These are phyloP conservation scores for Protomyces inundatus DNA, from an alignment of 1,139 yeast genomes.

Conservation along the genomic window DNA sequence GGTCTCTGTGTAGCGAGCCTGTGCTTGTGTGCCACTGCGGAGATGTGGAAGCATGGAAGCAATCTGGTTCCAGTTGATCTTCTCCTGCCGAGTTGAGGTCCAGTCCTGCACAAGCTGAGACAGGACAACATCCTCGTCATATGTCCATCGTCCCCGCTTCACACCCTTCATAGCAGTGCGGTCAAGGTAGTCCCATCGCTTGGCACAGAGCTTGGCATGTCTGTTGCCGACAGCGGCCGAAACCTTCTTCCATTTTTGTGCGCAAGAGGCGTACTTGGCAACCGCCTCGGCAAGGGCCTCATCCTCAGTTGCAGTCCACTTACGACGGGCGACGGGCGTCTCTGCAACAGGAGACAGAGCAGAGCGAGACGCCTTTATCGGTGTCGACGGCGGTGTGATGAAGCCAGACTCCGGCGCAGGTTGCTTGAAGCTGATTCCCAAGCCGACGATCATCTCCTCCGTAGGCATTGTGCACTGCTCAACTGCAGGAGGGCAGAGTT, in stretches of 20 bases:
- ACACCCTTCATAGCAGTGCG: conserved; percentile 2
- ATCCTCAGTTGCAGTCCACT: conserved; percentile 8
- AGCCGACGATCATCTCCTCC: background rate
- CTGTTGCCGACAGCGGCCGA: conserved; percentile 5
- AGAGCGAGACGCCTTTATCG: background rate
- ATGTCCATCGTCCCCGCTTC: conserved; percentile 4
- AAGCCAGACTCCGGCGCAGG: background rate
- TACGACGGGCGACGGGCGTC: background rate
- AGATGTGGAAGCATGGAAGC: conserved; percentile 2
- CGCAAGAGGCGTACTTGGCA: background rate
- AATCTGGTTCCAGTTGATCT: conserved; percentile 3
- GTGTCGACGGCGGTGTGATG: background rate
- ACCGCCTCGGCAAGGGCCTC: conserved; percentile 2
- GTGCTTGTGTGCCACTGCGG: conserved; percentile 91
- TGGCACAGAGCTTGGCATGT: conserved; percentile 8
- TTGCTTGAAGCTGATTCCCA: background rate
- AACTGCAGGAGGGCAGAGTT: background rate
- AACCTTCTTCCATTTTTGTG: conserved; percentile 7
- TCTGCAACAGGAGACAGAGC: background rate
- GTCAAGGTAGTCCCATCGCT: conserved; percentile 5
- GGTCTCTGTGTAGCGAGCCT: conserved; percentile 83
- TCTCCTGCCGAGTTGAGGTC: background rate
- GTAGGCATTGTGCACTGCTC: background rate
- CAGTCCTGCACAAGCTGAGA: background rate
- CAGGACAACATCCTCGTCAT: conserved; percentile 2